A percentile compares a stretch with the other conserved stretches of the same genome.
These are phyloP conservation scores for Tanozyma kutaoensis DNA, from an alignment of 805 yeast species.

Conservation along the genomic window DNA sequence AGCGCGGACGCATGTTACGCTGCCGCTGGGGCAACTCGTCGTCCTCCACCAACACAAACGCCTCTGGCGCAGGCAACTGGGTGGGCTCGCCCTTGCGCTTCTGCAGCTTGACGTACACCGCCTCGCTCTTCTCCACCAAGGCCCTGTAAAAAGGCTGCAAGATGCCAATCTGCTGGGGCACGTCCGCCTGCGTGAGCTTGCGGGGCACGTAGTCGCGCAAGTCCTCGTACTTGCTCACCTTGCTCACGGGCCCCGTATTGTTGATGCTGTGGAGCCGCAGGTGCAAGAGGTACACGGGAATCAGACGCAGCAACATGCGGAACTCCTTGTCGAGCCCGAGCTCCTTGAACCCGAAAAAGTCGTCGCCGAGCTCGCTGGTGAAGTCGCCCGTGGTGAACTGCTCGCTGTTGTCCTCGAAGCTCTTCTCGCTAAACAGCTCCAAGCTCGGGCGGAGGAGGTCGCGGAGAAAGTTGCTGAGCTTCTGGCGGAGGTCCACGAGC, in stretches of 20 bases:
- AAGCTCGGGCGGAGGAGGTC: constrained; percentile 73
- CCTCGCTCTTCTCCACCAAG: constrained; percentile 29
- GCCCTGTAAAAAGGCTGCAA: constrained; percentile 39
- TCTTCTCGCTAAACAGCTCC: constrained; percentile 61
- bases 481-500: constrained; percentile 51
- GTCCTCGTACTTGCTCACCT: constrained; percentile 50
- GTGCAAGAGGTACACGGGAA: constrained; percentile 82
- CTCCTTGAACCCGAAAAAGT: constrained; percentile 93
- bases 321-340: constrained; percentile 88
- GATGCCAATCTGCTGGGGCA: constrained; percentile 41
- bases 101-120: constrained; percentile 24
- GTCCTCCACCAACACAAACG: constrained; percentile 49
- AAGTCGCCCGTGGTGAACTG: constrained; percentile 93
- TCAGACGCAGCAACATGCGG: constrained; percentile 68
- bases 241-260: constrained; percentile 28
- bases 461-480: constrained; percentile 59
- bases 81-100: constrained; percentile 25
- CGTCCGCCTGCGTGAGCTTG: constrained; percentile 36
- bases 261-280: constrained; percentile 51
- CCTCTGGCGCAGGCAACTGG: constrained; percentile 24
- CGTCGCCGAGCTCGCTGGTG: constrained; percentile 88
- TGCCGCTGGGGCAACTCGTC: constrained; percentile 76
- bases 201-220: constrained; percentile 42
- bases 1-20: constrained; percentile 58
- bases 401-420: constrained; percentile 82